Evolutionary conservation across 2,329 filamentous ascomycete genomes (phyloP).

Genomic region (Macrophomina tecta): DNA sequence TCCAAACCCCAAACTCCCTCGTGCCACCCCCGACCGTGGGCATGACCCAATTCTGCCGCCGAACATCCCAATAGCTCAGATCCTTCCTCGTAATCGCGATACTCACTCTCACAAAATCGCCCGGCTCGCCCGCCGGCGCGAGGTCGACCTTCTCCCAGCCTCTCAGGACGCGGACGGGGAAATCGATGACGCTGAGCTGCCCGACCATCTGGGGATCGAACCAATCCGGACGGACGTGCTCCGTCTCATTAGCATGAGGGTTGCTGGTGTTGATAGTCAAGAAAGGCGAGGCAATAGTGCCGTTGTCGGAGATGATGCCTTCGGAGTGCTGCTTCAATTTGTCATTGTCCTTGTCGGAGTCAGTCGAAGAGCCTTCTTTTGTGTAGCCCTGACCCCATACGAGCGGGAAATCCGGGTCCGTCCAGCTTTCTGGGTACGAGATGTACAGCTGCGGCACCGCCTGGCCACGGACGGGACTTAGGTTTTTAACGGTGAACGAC

Average conservation of each 20-base stretch:
- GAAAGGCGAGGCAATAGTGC: constrained; percentile 2
- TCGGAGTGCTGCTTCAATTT: background rate
- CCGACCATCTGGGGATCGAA: background rate
- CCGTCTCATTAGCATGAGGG: background rate
- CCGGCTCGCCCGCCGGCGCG: constrained; percentile 31
- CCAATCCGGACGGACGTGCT: background rate
- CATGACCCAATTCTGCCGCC: constrained; percentile 48
- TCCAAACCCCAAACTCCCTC: constrained; percentile 26
- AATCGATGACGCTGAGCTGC: constrained; percentile 53
- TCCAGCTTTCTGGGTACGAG: constrained; percentile 52
- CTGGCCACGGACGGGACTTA: constrained; percentile 58
- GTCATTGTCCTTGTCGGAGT: background rate
- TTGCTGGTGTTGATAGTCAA: background rate
- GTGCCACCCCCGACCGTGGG: constrained; percentile 6
- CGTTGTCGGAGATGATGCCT: constrained; percentile 16
- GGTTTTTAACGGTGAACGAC: constrained; percentile 57
- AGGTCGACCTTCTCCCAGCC: constrained; percentile 52
- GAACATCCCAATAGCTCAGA: constrained; percentile 50
- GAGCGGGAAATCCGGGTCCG: constrained; percentile 39
- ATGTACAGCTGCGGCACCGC: constrained; percentile 66
- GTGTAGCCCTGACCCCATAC: constrained; percentile 1
- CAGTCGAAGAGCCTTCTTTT: background rate
- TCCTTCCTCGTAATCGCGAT: constrained; percentile 50
- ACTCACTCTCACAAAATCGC: constrained; percentile 34
- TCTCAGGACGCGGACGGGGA: constrained; percentile 52